Evolutionary conservation across 2,329 filamentous ascomycete species (phyloP), one percentile per base, ranked within the genome.

Genomic region (Raffaelea albimanens): DNA sequence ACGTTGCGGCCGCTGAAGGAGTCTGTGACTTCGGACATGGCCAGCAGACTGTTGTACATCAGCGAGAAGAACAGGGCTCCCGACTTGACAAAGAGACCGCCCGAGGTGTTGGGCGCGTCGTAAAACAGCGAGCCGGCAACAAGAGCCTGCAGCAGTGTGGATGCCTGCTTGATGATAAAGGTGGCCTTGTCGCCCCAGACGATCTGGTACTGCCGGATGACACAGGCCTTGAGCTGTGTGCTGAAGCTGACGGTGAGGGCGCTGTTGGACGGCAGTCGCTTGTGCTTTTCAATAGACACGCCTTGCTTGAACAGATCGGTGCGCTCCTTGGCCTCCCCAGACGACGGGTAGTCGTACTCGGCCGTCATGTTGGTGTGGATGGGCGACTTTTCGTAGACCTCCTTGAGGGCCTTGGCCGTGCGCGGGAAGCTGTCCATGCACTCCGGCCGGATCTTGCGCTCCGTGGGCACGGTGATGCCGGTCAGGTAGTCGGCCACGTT

Each of bases 41-140:
- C 85, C 5, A 93, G 70, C 79, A 85, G 63, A 1, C 68, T 67
- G 46, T 73, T 66, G 56, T 79, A 76, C 22, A 81, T 50, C 7
- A 76, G 64, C 4, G 72, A 61, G 53, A 76, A 75, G 59, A 77
- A 76, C 8, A 72, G 52, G 0, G 67, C 61, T n/a, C 73, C 72
- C 11, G 68, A 68, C 0, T 71, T 66, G 3, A 67, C 61, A 62
- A 82, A 90, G 60, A 85, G 83, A 44, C 80, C 83, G 2, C 63
- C 61, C 0, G 83, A 85, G 43, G 73, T 68, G 1, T 67, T 54
- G 1, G 73, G 64, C n/a, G 86, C 66, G 51, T 85, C 76, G 57
- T 88, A 87, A 66, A 93, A 94, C 21, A 93, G 70, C 2, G 83
- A 87, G 2, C 85, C 84, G 45, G 90, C 82, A 51, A 94, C 85